A percentile compares a stretch with the other conserved stretches of the same genome.
Conservation (phyloP, 768 basidiomycete genomes). For the Solioccasus polychromus region DNA sequence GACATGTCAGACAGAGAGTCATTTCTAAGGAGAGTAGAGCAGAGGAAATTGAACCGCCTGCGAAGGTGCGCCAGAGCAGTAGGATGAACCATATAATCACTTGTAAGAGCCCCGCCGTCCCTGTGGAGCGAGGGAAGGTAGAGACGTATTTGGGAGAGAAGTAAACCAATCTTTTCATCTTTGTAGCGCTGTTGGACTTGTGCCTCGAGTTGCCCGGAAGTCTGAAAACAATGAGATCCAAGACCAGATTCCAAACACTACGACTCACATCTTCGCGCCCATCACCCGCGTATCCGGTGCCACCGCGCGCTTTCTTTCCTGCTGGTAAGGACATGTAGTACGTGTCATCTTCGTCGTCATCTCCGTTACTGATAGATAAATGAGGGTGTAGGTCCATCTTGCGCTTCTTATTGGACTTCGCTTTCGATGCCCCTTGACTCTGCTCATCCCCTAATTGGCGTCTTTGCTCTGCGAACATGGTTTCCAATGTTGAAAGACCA, state of each 20-base stretch:
- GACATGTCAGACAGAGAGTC: conserved; percentile 96
- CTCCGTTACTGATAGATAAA: conserved; percentile 28
- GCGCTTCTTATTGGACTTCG: conserved; percentile 39
- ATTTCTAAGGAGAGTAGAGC: conserved; percentile 82
- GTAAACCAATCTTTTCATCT: conserved; percentile 67
- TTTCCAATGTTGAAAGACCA: conserved; percentile 83
- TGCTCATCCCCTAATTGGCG: conserved; percentile 32
- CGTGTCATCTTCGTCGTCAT: conserved; percentile 55
- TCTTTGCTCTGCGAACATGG: conserved; percentile 57
- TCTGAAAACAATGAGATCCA: conserved; percentile 41
- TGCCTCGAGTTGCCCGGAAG: conserved; percentile 77
- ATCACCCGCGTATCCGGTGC: conserved; percentile 85
- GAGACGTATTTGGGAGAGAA: conserved; percentile 70
- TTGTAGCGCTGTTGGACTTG: conserved; percentile 66
- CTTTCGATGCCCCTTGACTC: conserved; percentile 23
- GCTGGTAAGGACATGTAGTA: conserved; percentile 40
- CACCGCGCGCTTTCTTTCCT: conserved; percentile 71
- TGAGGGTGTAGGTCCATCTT: conserved; percentile 33
- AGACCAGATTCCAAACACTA: background rate
- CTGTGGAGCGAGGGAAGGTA: conserved; percentile 84
- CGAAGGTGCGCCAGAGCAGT: conserved; percentile 90
- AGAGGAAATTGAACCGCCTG: conserved; percentile 84
- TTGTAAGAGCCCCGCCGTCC: conserved; percentile 69
- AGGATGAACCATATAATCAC: conserved; percentile 91
- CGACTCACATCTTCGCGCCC: conserved; percentile 77